Base-by-base conservation (phyloP, 164 flowering plant genomes). In the Nymphaea thermarum region DNA sequence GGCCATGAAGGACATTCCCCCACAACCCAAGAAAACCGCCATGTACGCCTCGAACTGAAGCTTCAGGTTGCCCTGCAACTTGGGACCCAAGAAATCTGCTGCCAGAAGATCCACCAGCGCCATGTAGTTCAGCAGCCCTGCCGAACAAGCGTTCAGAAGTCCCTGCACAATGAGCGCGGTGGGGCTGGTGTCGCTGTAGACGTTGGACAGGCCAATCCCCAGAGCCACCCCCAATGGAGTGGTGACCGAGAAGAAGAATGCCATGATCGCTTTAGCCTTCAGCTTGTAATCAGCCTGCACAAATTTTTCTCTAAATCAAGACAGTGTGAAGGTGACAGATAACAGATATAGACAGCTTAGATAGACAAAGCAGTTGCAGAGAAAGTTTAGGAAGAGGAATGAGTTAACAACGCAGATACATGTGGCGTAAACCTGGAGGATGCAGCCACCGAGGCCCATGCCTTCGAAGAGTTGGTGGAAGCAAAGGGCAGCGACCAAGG, bases 391-490 rank as follows among this genome's bases (percentile, higher is more conserved):
- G 36, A 25, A 25, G 36, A 25, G 1, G 16, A 55, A 55, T 55
- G 60, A 8, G 16, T 55, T 8, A 8, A 55, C 10, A 15, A 15
- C 2, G 43, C 3, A 6, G 14, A 42, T 18, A 4, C 7, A 6
- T 25, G 41, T 14, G 36, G 36, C 1, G 36, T 25, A 25, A 25
- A 72, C 79, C 77, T 74, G 77, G 43, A 75, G 72, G 6, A 78
- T 75, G 74, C 76, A 75, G 36, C 80, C 80, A 65, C 80, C 80
- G 55, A 78, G 78, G 11, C 78, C 80, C 80, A 78, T 78, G 17
- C 80, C 80, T 75, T 78, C 80, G 66, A 78, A 78, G 65, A 78
- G 65, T 47, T 78, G 80, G 73, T 78, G 80, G 74, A 78, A 78
- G 65, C 80, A 75, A 18, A 78, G 67, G 15, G 80, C 80, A 63